Conservation (phyloP, 192 early-diverging fungal species). For the Coemansia sp. region DNA sequence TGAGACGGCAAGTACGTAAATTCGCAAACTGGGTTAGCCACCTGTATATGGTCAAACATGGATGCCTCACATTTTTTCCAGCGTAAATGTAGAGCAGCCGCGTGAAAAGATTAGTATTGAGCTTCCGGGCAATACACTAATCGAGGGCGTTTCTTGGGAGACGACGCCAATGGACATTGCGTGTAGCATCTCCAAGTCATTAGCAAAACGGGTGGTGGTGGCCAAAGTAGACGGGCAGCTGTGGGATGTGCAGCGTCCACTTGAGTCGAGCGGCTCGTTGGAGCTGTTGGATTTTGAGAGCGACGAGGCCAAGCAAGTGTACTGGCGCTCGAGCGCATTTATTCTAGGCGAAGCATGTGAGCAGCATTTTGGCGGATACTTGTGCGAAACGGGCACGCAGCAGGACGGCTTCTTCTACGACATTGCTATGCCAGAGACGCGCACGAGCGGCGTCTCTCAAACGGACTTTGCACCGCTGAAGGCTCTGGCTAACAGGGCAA, state of each 20-base stretch:
- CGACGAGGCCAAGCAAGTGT: conserved; percentile 88
- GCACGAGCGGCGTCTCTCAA: conserved; percentile 66
- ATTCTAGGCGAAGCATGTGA: conserved; percentile 97
- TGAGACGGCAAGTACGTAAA: too few relatives aligned
- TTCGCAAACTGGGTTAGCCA: too few relatives aligned
- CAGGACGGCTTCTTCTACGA: conserved; percentile 98
- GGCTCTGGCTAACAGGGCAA: conserved; percentile 76
- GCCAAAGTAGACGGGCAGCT: conserved; percentile 90
- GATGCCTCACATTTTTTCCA: too few relatives aligned
- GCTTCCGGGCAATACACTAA: conserved; percentile 78
- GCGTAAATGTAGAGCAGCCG: conserved; percentile 66
- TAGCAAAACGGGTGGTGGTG: conserved; percentile 86
- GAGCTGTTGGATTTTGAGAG: conserved; percentile 94
- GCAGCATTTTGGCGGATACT: conserved; percentile 94
- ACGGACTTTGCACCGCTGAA: conserved; percentile 84
- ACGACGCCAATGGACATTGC: conserved; percentile 94
- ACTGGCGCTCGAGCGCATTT: conserved; percentile 98
- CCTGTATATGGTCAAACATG: too few relatives aligned
- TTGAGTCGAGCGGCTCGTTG: conserved; percentile 74
- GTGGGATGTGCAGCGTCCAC: conserved; percentile 83
- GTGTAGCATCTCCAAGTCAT: conserved; percentile 78
- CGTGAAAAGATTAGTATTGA: conserved; percentile 77
- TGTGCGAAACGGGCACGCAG: conserved; percentile 94
- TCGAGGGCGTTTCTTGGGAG: conserved; percentile 86
- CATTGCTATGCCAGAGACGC: conserved; percentile 72